phyloP scores from a whole-genome alignment of 768 basidiomycete species.

The Trametes villosa region DNA sequence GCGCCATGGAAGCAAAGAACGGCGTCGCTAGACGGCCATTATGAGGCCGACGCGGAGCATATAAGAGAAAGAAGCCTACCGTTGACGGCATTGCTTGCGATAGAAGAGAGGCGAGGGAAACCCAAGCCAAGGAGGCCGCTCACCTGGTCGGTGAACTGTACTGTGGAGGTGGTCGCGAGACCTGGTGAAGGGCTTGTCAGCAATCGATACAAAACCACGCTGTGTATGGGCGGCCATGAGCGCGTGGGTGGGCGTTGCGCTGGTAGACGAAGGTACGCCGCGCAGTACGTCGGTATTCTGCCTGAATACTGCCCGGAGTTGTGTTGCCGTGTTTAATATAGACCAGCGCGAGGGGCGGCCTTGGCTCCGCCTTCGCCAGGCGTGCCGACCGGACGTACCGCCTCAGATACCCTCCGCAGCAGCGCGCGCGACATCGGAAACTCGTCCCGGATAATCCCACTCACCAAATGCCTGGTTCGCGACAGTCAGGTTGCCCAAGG shows the following conservation, averaged over 20 bases:
- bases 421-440: background rate
- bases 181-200: slow-evolving; percentile 42
- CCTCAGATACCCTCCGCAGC: slow-evolving; percentile 3
- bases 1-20: slow-evolving; percentile 65
- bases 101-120: slow-evolving; percentile 72
- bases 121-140: slow-evolving; percentile 80
- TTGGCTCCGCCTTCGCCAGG: too few species aligned
- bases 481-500: slow-evolving; percentile 62
- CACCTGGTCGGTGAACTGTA: slow-evolving; percentile 61
- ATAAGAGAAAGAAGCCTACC: slow-evolving; percentile 41
- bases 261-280: too few species aligned
- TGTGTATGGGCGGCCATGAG: background rate
- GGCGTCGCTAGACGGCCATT: slow-evolving; percentile 56
- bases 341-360: too few species aligned
- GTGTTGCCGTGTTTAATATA: too few species aligned
- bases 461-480: slow-evolving; percentile 70
- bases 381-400: too few species aligned
- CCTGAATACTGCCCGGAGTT: too few species aligned
- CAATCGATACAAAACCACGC: too few species aligned
- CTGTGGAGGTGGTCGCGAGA: slow-evolving; percentile 62
- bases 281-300: too few species aligned
- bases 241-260: too few species aligned
- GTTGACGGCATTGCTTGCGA: slow-evolving; percentile 49
- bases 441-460: slow-evolving; percentile 22
- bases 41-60: background rate